Base-by-base conservation (phyloP, 306 rosid genomes). In the Lathyrus sativus region DNA sequence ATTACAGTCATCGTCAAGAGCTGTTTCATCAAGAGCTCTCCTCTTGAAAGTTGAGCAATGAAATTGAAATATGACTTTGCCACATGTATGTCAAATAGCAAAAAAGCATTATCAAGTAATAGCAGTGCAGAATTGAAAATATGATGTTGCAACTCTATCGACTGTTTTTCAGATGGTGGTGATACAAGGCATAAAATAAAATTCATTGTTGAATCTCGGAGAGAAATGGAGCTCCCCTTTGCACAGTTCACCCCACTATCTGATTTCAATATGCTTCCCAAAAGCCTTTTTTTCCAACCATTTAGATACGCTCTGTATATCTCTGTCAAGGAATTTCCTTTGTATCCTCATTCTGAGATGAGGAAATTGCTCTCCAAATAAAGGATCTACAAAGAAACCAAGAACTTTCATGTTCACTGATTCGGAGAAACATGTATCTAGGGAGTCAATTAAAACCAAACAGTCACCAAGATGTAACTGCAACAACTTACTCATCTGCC, bases 211-310 rank as follows among this genome's bases (percentile, higher is more conserved):
- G 89, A 82, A 68, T 95, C 99, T 80, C 96, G 80, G 11, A 90
- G 92, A 68, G 95, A 75, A 80, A 44, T 44, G 61, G 92, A 81
- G 71, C 91, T 74, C 74, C 89, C 97, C 69, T 95, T 88, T 61
- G 80, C 85, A 82, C 79, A 60, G 70, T 66, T 78, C 61, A 74
- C 76, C 75, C 78, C 97, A 77, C 60, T 82, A 15, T 85, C 88
- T 62, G 85, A 78, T 63, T 84, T 79, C 9, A 65, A 43, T 22
- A 84, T 37, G 73, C 77, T 86, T 51, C 97, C 99, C 59, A 95
- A 74, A 49, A 95, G 91, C 86, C 97, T 86, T 69, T 65, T n/a
- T 87, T 86, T 85, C 97, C 88, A 95, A 73, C 99, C 99, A 95
- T 41, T 84, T 73, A 48, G 96, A 85, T 55, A 95, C 74, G 48